Base-by-base conservation (phyloP, 352 stramenopile species). In the Phytophthora constricta region DNA sequence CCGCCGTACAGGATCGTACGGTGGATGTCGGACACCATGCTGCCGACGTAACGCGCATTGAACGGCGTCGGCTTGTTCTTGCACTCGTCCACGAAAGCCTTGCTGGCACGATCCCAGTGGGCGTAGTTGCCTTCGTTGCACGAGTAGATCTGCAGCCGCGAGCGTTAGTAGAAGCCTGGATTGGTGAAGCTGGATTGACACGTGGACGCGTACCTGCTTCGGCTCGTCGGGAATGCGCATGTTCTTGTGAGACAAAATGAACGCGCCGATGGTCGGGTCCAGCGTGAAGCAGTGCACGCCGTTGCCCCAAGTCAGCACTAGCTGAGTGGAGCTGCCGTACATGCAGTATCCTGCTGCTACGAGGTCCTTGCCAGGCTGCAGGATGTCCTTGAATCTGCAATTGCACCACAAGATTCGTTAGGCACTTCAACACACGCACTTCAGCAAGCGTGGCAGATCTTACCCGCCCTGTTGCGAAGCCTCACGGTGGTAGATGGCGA, bases 1-100 rank as follows among this genome's bases (percentile, higher is more conserved):
- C 97, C 97, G 65, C 97, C 97, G 74, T 99, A 99, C 37, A 99
- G 80, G 33, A 99, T 88, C 47, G 97, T 99, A 50, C 97, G 95
- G 82, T 99, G 97, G 53, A 99, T 97, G 68, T 99, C 97, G 42
- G 96, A 98, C 53, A 99, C 97, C 97, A 99, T 99, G 59, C 89
- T 98, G 23, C 97, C 97, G 26, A 99, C 96, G 79, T 99, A 99
- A 53, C 97, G 92, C 31, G 93, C 89, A 28, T 91, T 84, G 84
- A 98, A 99, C 60, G 80, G 78, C 54, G 55, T 79, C 23, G 77
- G 64, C 39, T 81, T 80, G 60, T 81, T 88, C 87, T 96, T 93
- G 82, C 87, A 96, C 58, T 93, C 80, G 46, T 92, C 79, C 17
- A 96, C 76, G 65, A 95, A 97, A 31, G 89, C 75, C 57, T 80